These are phyloP conservation scores for Acanthamoeba triangularis DNA, from an alignment of 208 protist species.

Conservation along the genomic window DNA sequence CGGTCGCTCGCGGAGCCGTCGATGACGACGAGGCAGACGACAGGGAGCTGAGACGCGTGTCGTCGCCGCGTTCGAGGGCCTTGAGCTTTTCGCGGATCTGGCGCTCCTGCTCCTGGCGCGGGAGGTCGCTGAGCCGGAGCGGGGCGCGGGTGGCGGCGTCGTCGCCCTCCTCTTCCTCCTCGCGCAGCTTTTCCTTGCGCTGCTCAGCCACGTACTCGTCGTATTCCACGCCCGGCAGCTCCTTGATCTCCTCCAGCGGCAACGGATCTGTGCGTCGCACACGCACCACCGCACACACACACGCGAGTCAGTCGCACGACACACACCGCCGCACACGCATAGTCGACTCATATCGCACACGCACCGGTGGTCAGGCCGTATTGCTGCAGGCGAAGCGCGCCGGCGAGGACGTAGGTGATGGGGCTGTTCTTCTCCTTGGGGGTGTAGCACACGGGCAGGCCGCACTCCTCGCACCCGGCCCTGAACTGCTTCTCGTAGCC, in stretches of 20 bases:
- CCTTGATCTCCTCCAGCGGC: constrained; percentile 45
- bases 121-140: constrained; percentile 40
- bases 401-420: constrained; percentile 67
- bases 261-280: constrained; percentile 16
- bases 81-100: constrained; percentile 65
- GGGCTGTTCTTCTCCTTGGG: constrained; percentile 26
- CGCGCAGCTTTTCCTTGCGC: constrained; percentile 41
- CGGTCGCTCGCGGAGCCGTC: not conserved
- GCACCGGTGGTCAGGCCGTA: constrained; percentile 23
- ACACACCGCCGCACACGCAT: not conserved
- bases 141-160: not conserved
- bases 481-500: constrained; percentile 66
- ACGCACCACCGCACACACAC: not conserved
- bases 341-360: not conserved
- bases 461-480: constrained; percentile 40
- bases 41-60: not conserved
- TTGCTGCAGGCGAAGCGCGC: constrained; percentile 36
- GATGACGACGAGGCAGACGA: not conserved
- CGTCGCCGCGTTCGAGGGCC: constrained; percentile 50
- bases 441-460: constrained; percentile 54
- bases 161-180: not conserved
- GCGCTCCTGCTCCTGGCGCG: constrained; percentile 32
- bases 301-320: not conserved
- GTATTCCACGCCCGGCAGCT: constrained; percentile 66
- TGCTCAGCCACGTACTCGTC: constrained; percentile 41